Evolutionary conservation across 768 basidiomycete genomes (phyloP), one percentile per base, ranked within the genome.

Genomic region (Flagelloscypha sp.): DNA sequence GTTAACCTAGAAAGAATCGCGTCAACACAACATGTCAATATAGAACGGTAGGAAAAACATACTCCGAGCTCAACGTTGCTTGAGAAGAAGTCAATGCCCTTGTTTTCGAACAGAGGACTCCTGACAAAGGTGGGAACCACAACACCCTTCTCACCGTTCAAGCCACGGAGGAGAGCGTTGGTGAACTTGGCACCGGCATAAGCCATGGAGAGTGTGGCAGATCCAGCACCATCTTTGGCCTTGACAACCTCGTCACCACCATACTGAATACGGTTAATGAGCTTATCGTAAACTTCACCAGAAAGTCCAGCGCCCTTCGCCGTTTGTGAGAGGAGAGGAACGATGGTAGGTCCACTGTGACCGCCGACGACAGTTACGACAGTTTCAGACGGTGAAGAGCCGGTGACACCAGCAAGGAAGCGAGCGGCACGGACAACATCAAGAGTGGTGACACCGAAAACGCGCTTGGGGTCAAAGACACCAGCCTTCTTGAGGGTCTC

Each of bases 211-310:
- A 84, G 72, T 18, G 81, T 84, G 23, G 81, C 81, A 27, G 71
- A 74, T 35, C 81, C 82, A 25, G 80, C 76, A 46, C 82, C 81
- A 46, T 93, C 92, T 73, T 98, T 98, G 33, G 93, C 93, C 72
- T 95, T 82, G 55, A 98, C 94, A 44, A 97, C 93, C 64, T 97
- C 93, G 52, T 99, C 94, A 62, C 94, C 94, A 56, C 94, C 94
- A 48, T 76, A 98, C 58, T 99, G 94, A 55, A 98, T 97, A 38
- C 94, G 77, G 67, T 94, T 64, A 37, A 99, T 82, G 44, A 97
- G 72, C 54, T 78, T 76, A 19, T 75, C 68, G 53, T 82, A 84
- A 23, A 57, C 67, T 57, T 89, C 85, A 41, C 86, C 84, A 30
- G 68, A 62, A 54, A 97, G 63, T n/a, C 50, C 58, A 61, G 83